phyloP scores from a whole-genome alignment of 305 asterid genomes.

The Fraxinus ornus region DNA sequence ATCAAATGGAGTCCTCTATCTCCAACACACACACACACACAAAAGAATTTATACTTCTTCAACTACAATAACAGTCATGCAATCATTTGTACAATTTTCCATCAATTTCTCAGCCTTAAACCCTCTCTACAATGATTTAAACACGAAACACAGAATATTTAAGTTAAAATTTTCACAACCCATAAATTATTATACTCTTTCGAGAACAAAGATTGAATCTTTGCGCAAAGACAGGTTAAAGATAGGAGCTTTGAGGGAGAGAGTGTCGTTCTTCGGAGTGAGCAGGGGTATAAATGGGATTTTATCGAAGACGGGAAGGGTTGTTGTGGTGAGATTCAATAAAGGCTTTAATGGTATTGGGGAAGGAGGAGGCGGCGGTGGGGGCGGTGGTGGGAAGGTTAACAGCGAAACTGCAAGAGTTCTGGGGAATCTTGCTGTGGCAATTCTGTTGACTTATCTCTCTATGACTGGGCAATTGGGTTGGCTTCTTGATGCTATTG shows the following conservation, averaged over 20 bases:
- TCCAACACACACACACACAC: not conserved
- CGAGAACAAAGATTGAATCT: conserved; percentile 35
- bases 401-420: conserved; percentile 52
- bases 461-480: conserved; percentile 80
- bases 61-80: conserved; percentile 19
- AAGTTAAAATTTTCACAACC: conserved; percentile 34
- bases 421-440: conserved; percentile 77
- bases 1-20: not conserved
- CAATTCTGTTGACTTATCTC: conserved; percentile 70
- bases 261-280: conserved; percentile 33
- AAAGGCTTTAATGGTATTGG: conserved; percentile 51
- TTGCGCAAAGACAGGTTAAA: conserved; percentile 29
- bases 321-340: conserved; percentile 46
- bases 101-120: conserved; percentile 40
- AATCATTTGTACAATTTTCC: conserved; percentile 48
- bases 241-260: conserved; percentile 33
- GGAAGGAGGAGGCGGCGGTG: conserved; percentile 25
- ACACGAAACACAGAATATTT: conserved; percentile 20
- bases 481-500: conserved; percentile 88
- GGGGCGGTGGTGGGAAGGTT: conserved; percentile 45
- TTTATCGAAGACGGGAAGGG: conserved; percentile 34
- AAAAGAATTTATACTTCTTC: not conserved
- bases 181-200: conserved; percentile 19
- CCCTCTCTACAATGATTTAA: conserved; percentile 26
- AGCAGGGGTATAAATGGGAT: conserved; percentile 46